A percentile compares a stretch with the other conserved stretches of the same genome.
Conservation (phyloP, 371 early-diverging fungal genomes). For the Apophysomyces sp. region DNA sequence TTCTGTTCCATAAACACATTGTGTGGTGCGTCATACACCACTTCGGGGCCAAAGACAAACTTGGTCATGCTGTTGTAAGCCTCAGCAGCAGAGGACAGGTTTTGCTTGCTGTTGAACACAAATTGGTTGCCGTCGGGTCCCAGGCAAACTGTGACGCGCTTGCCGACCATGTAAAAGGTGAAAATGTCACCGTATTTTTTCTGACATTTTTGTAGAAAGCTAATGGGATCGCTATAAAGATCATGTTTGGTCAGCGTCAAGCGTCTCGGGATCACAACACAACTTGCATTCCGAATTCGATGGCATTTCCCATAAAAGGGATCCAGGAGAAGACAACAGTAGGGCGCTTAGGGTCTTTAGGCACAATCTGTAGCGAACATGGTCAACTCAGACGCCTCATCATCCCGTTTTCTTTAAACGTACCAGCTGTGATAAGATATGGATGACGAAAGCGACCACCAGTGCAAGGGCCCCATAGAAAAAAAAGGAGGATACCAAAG, state of each 20-base stretch:
- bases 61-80: slow-evolving; percentile 93
- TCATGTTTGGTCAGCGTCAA: not conserved
- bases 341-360: slow-evolving; percentile 68
- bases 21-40: slow-evolving; percentile 97
- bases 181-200: slow-evolving; percentile 88
- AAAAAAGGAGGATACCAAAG: slow-evolving; percentile 10
- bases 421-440: slow-evolving; percentile 50
- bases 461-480: slow-evolving; percentile 30
- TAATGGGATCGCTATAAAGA: slow-evolving; percentile 68
- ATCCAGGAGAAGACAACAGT: slow-evolving; percentile 85
- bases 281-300: slow-evolving; percentile 79
- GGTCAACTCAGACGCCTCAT: not conserved
- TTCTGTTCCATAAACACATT: slow-evolving; percentile 96
- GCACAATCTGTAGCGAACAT: slow-evolving; percentile 32
- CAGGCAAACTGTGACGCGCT: slow-evolving; percentile 85
- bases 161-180: slow-evolving; percentile 92
- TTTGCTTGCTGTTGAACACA: slow-evolving; percentile 91
- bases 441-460: slow-evolving; percentile 29
- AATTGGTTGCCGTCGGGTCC: slow-evolving; percentile 95
- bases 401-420: slow-evolving; percentile 5
- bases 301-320: slow-evolving; percentile 90
- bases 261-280: not conserved
- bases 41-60: slow-evolving; percentile 93
- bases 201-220: slow-evolving; percentile 72
- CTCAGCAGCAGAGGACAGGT: slow-evolving; percentile 89